Percentiles rank a stretch among this genome's conserved stretches.
Evolutionary conservation across 352 stramenopile genomes (phyloP).

Genomic region (Blastocystis sp.): DNA sequence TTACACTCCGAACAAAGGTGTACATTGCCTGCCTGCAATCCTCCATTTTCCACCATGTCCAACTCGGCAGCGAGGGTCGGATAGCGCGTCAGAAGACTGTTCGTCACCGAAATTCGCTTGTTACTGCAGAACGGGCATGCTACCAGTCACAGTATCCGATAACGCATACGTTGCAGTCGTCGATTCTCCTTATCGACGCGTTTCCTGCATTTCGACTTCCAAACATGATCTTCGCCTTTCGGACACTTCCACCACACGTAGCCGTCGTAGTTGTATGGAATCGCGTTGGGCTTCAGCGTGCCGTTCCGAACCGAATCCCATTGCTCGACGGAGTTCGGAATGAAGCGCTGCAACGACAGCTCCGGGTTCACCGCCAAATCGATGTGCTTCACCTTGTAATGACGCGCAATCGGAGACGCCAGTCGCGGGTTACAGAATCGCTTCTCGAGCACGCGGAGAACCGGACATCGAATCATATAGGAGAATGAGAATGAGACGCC

Average conservation of each 20-base stretch:
- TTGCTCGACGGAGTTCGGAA: background rate
- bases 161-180: background rate
- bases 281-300: background rate
- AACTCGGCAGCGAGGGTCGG: conserved; percentile 23
- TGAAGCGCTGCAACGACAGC: background rate
- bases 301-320: conserved; percentile 38
- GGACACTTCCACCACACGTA: conserved; percentile 70
- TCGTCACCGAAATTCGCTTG: conserved; percentile 22
- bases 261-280: conserved; percentile 53
- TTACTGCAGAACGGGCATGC: conserved; percentile 64
- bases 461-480: background rate
- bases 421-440: background rate
- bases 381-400: conserved; percentile 17
- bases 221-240: conserved; percentile 61
- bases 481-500: background rate
- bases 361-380: conserved; percentile 24
- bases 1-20: background rate
- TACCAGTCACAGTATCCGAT: background rate
- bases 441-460: background rate
- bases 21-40: background rate
- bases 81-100: conserved; percentile 23
- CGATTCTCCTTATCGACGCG: conserved; percentile 26
- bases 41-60: conserved; percentile 24
- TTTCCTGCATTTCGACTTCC: conserved; percentile 7
- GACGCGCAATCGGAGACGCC: background rate